These are phyloP conservation scores for Cercospora sp. DNA, from an alignment of 2,329 filamentous ascomycete species.

Conservation along the genomic window DNA sequence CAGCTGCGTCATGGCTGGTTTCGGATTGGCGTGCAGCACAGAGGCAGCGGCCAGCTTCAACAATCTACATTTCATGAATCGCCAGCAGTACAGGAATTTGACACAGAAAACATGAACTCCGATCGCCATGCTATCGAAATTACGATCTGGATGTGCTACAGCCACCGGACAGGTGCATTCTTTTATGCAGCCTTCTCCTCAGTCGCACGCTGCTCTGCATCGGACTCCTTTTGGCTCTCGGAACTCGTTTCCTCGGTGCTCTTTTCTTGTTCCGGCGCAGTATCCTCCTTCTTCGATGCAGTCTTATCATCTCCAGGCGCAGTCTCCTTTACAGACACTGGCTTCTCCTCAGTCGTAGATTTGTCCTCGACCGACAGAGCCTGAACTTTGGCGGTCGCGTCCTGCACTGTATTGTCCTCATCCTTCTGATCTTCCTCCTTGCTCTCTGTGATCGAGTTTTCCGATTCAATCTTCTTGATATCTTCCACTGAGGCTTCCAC, in stretches of 20 bases:
- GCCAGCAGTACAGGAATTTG: not conserved
- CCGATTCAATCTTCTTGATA: constrained; percentile 22
- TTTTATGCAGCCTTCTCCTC: constrained; percentile 1
- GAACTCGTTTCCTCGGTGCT: not conserved
- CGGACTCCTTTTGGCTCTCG: not conserved
- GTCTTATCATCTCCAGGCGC: not conserved
- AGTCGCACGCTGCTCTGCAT: constrained; percentile 2
- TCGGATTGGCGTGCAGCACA: not conserved
- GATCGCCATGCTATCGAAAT: not conserved
- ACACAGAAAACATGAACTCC: not conserved
- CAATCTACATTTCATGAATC: not conserved
- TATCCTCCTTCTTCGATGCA: not conserved
- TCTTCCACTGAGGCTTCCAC: constrained; percentile 21
- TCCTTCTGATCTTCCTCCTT: constrained; percentile 26
- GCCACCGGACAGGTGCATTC: not conserved
- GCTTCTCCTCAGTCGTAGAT: not conserved
- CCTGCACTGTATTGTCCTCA: constrained; percentile 4
- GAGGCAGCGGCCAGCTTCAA: not conserved
- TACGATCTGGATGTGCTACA: not conserved
- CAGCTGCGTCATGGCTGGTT: not conserved
- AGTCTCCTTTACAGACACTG: not conserved
- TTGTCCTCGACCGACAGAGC: not conserved
- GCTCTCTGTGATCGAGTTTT: constrained; percentile 13
- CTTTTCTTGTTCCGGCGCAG: not conserved
- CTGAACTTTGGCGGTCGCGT: not conserved